Base-by-base conservation (phyloP, 202 grass and related monocot species). In the Schoenoplectus triqueter region DNA sequence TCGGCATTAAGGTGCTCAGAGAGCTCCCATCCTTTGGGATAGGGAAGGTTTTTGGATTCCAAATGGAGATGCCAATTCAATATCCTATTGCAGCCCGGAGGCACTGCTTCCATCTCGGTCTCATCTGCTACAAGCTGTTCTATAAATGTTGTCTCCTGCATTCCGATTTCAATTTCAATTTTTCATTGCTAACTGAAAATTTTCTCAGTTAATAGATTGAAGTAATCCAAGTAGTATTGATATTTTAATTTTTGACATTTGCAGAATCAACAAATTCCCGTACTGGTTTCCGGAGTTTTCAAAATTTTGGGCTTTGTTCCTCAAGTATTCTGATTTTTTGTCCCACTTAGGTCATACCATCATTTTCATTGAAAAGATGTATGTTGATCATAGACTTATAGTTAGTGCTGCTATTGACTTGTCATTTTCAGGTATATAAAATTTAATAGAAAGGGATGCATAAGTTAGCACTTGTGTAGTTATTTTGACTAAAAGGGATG, bases 121-220 rank as follows among this genome's bases (percentile, higher is more conserved):
- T 94, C 92, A 85, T 94, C 92, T 73, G 90, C 92, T 18, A 94
- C 79, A 19, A 94, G 85, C 48, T 92, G 92, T 41, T 92, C 90
- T 41, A 92, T 81, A 84, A 92, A 94, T 80, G 84, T 83, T 2
- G 84, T 91, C 59, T 84, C 87, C 87, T 89, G 74, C 20, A 86
- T 86, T 74, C 2, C 51, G 62, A 82, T 61, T 55, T 9, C 21
- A 7, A 73, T 84, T 87, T 31, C 21, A 7, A 73, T 84, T 87
- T 31, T 31, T 63, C 57, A 86, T 55, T 20, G 14, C 14, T 47
- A 77, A 51, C 39, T 86, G 64, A 81, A 54, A 69, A 4, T 67
- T 19, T 11, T 44, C 6, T 45, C 69, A 31, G 22, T 3, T 72
- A 63, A 83, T 17, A 46, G 68, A 41, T 49, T 19, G 0, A 74